Evolutionary conservation across 768 basidiomycete genomes (phyloP), one percentile per base, ranked within the genome.

Genomic region (Solioccasus polychromus): DNA sequence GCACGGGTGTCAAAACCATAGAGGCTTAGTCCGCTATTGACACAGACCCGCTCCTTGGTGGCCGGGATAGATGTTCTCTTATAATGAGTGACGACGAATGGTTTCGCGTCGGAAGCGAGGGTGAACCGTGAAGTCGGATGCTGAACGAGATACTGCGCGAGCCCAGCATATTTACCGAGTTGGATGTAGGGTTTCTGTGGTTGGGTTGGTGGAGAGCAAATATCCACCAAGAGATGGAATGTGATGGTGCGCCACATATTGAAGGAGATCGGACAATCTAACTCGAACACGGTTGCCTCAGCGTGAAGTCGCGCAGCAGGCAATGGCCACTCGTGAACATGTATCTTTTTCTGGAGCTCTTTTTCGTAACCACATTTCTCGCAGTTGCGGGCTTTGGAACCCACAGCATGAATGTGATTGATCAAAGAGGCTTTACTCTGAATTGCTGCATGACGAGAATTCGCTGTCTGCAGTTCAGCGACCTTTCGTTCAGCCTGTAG

Each of bases 311-410:
- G 8, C 8, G 52, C 34, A 1, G 45, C 20, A 2, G 77, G 73
- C 20, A 79, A 52, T 0, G 77, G 78, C 75, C 75, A 75, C 44
- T 79, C 78, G 25, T 74, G 61, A 2, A 73, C 52, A 1, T 26
- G 2, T 22, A 78, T 76, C 0, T 14, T n/a, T 58, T 75, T 23
- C 1, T 35, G 18, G 0, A 66, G 60, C 41, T 55, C 22, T 14
- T 43, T 47, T 18, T 63, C 42, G 15, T 68, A 42, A 3, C 7
- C 9, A 30, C 73, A 75, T 39, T 63, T 71, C 0, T 23, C 3
- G 43, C 69, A 72, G 0, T 51, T 19, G 15, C 39, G 47, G 3
- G 46, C 43, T 1, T 50, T 34, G 3, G 42, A 44, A 8, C 19
- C 36, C 1, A 39, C 10, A 5, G 31, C 8, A 3, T 8, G 40